Base-by-base conservation (phyloP, 768 basidiomycete species). In the Amyloporia xantha region DNA sequence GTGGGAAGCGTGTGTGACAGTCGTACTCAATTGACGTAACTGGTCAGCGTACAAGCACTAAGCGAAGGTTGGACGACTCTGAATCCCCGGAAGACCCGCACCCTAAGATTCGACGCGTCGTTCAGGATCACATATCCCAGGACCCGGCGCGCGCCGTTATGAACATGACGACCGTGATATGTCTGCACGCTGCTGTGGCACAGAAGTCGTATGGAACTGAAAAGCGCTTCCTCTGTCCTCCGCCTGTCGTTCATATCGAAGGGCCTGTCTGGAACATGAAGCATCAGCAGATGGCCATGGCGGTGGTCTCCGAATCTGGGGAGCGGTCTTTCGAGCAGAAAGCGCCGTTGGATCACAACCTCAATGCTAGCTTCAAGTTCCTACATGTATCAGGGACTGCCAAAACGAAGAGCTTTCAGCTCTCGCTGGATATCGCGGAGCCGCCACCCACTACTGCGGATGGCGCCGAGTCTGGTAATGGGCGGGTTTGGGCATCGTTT, bases 191-290 rank as follows among this genome's bases (percentile, higher is more conserved):
- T 21, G 90, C 89, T 26, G 91, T 93, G 44, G 93, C 91, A 1
- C 93, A 96, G 71, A 96, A 96, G 70, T 93, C 91, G 10, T 96
- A 96, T 63, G 91, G 91, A 44, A 91, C 86, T 65, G 93, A 96
- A 71, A 93, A 94, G 66, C 85, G 93, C 49, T 92, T 94, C 63
- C 78, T 97, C 30, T 91, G 89, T 60, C 93, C 93, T 7, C 92
- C 93, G 2, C 93, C 93, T 7, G 81, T 95, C 50, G 90, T 97
- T 25, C 88, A 91, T 57, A 90, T 94, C 55, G 88, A 91, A 59
- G 91, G 91, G 17, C 88, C 92, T 2, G 81, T 85, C 33, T 83
- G 84, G 80, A 85, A 87, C 54, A 84, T 90, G 73, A 84, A 84
- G 45, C 72, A 77, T 30, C 90, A 88, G 64, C 83, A 84, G 54